Base-by-base conservation (phyloP, 2,329 filamentous ascomycete species). In the Thielaviopsis populi region DNA sequence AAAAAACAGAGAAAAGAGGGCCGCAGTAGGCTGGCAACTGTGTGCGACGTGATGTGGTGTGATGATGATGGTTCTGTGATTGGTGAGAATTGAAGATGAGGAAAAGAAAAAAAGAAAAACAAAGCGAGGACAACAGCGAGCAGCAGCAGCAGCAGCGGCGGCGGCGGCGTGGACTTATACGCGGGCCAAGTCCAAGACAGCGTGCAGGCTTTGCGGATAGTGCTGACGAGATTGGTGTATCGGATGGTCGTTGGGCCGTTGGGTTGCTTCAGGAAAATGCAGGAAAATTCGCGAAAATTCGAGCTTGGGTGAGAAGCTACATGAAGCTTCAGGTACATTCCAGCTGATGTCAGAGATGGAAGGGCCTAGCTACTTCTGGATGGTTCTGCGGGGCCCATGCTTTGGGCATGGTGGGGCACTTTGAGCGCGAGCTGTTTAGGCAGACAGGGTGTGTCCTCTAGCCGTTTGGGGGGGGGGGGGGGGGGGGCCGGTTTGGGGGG, bases 361-460 rank as follows among this genome's bases (percentile, higher is more conserved):
- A 8, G 10, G 22, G 56, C 56, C 62, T 62, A 64, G 65, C 65
- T 62, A 62, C 60, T 66, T 66, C 65, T 66, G 61, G 65, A 48
- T 33, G 46, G 19, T 63, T 66, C 65, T 58, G 65, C 59, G 62
- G 42, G 58, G 59, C 15, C 58, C 17, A 30, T 40, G 24, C 42
- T 61, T 61, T 61, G 6, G 63, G 58, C 22, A 42, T 43, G 24
- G 61, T 33, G 50, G 64, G 65, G 62, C 37, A 67, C 19, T 64
- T 54, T 56, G 8, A n/a, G 50, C 8, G 27, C 24, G 5, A 56
- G 33, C 24, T n/a, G 27, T 30, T 56, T 46, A 46, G 42, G 17
- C 15, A 19, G 5, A 46, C 0, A n/a, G 42, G 13, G 42, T 46
- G 8, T 17, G 42, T 46, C 4, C 3, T 46, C n/a, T 46, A 46